Conservation (phyloP, 169 alveolate species). For the Prorocentrum cordatum region DNA sequence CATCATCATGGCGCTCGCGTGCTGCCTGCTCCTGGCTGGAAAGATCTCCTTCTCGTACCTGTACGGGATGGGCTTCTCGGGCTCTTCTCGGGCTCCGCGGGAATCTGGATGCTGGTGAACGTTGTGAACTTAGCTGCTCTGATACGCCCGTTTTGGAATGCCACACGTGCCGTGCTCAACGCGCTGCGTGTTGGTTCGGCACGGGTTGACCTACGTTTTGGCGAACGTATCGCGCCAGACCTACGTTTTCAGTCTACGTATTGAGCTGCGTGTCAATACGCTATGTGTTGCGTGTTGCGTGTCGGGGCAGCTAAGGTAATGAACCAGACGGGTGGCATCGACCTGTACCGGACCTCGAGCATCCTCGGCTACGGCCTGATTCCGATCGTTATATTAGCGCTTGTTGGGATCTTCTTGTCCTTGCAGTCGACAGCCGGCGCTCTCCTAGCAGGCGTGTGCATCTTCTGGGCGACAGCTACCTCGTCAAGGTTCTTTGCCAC, state of each 20-base stretch:
- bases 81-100: background rate
- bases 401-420: constrained; percentile 40
- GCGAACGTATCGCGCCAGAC: constrained; percentile 29
- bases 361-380: constrained; percentile 54
- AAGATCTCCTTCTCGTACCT: constrained; percentile 16
- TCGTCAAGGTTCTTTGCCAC: constrained; percentile 50
- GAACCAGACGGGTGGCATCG: constrained; percentile 60
- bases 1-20: constrained; percentile 25
- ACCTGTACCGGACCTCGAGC: constrained; percentile 56
- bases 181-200: background rate
- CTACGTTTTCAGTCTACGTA: constrained; percentile 27
- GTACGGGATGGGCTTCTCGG: background rate
- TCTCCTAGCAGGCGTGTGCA: constrained; percentile 61
- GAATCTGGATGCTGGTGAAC: background rate
- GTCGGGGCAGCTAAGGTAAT: too few relatives aligned
- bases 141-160: background rate
- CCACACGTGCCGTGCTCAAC: background rate
- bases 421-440: constrained; percentile 31
- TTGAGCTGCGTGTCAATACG: too few relatives aligned
- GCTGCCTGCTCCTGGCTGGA: constrained; percentile 25
- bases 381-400: constrained; percentile 42
- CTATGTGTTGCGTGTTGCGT: too few relatives aligned
- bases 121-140: background rate
- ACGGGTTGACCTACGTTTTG: background rate
- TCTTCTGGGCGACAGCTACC: constrained; percentile 62